Base-by-base conservation (phyloP, 768 basidiomycete species). In the Candolleomyces efflorescens region DNA sequence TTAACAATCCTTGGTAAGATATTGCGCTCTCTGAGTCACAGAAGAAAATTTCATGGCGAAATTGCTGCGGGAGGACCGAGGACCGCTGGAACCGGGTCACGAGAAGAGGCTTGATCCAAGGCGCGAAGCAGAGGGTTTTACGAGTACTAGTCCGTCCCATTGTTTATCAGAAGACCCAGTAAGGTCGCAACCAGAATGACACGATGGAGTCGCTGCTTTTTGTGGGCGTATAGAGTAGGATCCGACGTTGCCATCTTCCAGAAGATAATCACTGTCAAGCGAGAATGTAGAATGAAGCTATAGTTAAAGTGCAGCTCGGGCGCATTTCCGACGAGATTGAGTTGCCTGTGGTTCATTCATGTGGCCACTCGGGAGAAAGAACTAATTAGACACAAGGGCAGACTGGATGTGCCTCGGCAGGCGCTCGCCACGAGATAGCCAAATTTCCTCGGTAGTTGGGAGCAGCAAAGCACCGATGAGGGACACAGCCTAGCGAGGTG, bases 381-480 rank as follows among this genome's bases (percentile, higher is more conserved):
- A 53, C 51, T 32, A 53, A 53, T 53, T 53, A 37, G 51, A 53
- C 53, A 59, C 58, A 59, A 59, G 41, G 57, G 45, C 58, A 59
- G 23, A 17, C 37, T 38, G 32, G 51, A 37, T 5, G 32, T 32
- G 32, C 2, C 18, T n/a, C 51, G 15, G 27, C 13, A 53, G 38
- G 37, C 51, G 51, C 54, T 27, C 46, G 41, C 17, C 47, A 20
- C 27, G 53, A 47, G 24, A 36, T 36, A 32, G 24, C 18, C 24
- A 23, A 37, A 38, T 50, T 44, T 50, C 17, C 32, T 64, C 67
- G 65, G 65, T 66, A 58, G 62, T 65, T 64, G 62, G 59, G 60
- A 53, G 59, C 47, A 17, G 46, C 59, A 49, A 60, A 66, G 50
- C 48, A 54, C 67, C 65, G 67, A 67, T 55, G 53, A 32, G 48